Percentiles rank a stretch among this genome's conserved stretches.
Conservation (phyloP, 2,329 filamentous ascomycete genomes). For the Bertia moriformis region DNA sequence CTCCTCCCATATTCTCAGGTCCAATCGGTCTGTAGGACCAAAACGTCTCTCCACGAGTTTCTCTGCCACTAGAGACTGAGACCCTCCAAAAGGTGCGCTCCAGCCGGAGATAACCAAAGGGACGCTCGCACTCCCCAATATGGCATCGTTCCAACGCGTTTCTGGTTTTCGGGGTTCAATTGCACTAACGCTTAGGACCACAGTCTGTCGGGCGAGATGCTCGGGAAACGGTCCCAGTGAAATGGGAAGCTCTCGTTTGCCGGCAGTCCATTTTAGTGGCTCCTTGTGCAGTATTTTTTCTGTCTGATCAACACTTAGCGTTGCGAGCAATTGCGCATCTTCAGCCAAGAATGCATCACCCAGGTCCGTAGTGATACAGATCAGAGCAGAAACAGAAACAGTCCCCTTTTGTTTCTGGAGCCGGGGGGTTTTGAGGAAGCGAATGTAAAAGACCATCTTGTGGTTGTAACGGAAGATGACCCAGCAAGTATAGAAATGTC, state of each 20-base stretch:
- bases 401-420: slow-evolving; percentile 16
- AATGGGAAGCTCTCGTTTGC: slow-evolving; percentile 16
- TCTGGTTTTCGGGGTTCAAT: neutral
- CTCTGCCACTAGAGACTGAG: slow-evolving; percentile 20
- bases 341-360: slow-evolving; percentile 43
- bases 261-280: slow-evolving; percentile 14
- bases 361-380: slow-evolving; percentile 50
- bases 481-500: no score
- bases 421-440: slow-evolving; percentile 43
- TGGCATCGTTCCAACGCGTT: neutral
- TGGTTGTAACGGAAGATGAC: neutral
- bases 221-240: slow-evolving; percentile 12
- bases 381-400: slow-evolving; percentile 27
- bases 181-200: slow-evolving; percentile 8
- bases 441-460: slow-evolving; percentile 36
- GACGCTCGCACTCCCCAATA: neutral
- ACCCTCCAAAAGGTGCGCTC: slow-evolving; percentile 28
- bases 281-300: slow-evolving; percentile 9
- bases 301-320: slow-evolving; percentile 4
- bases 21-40: slow-evolving; percentile 13
- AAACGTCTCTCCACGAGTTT: slow-evolving; percentile 38
- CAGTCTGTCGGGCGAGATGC: slow-evolving; percentile 9
- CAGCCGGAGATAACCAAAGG: slow-evolving; percentile 36
- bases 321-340: slow-evolving; percentile 15
- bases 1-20: slow-evolving; percentile 40